Conservation (phyloP, 2,329 filamentous ascomycete species). For the Sporothrix humicola region DNA sequence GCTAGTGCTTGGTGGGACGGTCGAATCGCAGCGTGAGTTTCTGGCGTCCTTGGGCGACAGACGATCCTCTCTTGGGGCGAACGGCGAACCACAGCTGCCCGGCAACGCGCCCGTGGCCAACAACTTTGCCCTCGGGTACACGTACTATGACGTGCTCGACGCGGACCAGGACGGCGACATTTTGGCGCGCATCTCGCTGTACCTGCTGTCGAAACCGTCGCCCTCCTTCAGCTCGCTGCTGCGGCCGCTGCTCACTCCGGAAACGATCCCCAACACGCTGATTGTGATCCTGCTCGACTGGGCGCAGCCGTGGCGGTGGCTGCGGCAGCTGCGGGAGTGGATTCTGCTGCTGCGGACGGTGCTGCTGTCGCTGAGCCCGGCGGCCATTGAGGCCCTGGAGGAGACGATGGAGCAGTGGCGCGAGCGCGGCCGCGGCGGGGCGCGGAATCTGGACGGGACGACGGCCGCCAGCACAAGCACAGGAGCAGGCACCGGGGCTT, state of each 20-base stretch:
- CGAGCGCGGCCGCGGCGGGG: slow-evolving; percentile 71
- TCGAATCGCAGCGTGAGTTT: slow-evolving; percentile 84
- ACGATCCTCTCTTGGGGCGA: slow-evolving; percentile 55
- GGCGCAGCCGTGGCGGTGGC: slow-evolving; percentile 91
- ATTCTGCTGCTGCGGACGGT: slow-evolving; percentile 81
- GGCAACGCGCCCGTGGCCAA: slow-evolving; percentile 81
- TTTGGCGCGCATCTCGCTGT: slow-evolving; percentile 85
- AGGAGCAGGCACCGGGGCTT: no score
- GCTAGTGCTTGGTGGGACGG: slow-evolving; percentile 80
- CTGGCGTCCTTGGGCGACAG: slow-evolving; percentile 66
- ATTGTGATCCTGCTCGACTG: slow-evolving; percentile 94
- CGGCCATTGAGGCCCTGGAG: slow-evolving; percentile 83
- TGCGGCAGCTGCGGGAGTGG: slow-evolving; percentile 88
- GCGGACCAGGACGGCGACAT: slow-evolving; percentile 96
- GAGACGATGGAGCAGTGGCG: slow-evolving; percentile 82
- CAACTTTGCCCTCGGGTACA: slow-evolving; percentile 90
- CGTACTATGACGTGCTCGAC: slow-evolving; percentile 92
- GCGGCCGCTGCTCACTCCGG: slow-evolving; percentile 80
- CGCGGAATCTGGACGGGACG: slow-evolving; percentile 67
- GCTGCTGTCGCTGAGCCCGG: slow-evolving; percentile 72
- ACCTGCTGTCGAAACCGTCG: slow-evolving; percentile 85
- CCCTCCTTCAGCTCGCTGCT: slow-evolving; percentile 82
- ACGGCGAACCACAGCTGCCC: slow-evolving; percentile 44
- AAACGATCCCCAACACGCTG: slow-evolving; percentile 83
- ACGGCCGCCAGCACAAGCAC: no score